These are phyloP conservation scores for Excoecaria agallocha DNA, from an alignment of 345 rosid genomes.

Conservation along the genomic window DNA sequence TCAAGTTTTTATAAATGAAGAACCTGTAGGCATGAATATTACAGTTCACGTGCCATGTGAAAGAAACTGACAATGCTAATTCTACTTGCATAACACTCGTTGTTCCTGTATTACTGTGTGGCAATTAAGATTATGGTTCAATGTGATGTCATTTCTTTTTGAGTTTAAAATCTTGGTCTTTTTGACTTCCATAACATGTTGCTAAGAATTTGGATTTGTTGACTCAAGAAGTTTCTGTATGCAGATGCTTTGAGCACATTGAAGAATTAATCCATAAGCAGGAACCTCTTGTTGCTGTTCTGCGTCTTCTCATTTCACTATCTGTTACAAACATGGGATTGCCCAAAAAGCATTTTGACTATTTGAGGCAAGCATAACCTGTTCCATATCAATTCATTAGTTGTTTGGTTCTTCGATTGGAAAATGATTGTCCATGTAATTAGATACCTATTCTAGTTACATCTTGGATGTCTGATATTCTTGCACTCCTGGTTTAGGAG, in stretches of 20 bases:
- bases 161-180: background rate
- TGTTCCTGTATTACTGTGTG: background rate
- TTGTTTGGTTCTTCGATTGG: slow-evolving; percentile 8
- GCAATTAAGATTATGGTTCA: background rate
- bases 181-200: background rate
- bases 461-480: slow-evolving; percentile 10
- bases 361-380: slow-evolving; percentile 69
- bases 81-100: background rate
- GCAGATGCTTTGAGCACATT: slow-evolving; percentile 92
- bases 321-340: slow-evolving; percentile 87
- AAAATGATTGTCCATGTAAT: background rate
- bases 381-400: slow-evolving; percentile 4
- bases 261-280: slow-evolving; percentile 98
- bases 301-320: slow-evolving; percentile 73
- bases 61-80: background rate
- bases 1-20: no score
- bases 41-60: background rate
- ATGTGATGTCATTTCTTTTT: background rate
- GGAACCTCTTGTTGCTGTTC: slow-evolving; percentile 75
- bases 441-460: slow-evolving; percentile 3
- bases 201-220: background rate
- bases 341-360: slow-evolving; percentile 88
- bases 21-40: background rate
- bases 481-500: slow-evolving; percentile 51
- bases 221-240: slow-evolving; percentile 19